Evolutionary conservation across 2,329 filamentous ascomycete genomes (phyloP).

Genomic region (Fusarium keratoplasticum): DNA sequence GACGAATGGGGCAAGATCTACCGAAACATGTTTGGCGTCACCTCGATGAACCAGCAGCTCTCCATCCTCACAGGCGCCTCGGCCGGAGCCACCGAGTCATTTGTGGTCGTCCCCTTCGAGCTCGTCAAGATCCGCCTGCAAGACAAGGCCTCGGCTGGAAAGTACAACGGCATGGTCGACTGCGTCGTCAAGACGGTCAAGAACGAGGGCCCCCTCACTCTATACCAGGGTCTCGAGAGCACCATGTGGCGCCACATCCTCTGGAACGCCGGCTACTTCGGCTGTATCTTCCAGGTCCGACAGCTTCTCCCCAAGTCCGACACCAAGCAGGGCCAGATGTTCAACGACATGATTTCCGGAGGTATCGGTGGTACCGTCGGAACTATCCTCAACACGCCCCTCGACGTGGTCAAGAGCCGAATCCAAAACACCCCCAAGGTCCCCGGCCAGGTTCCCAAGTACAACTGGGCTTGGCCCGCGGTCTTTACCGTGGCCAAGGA

Average conservation of each 20-base stretch:
- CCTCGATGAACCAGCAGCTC: constrained; percentile 91
- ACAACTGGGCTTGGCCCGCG: constrained; percentile 97
- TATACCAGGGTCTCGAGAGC: constrained; percentile 97
- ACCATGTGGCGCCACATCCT: constrained; percentile 92
- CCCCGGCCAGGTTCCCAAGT: constrained; percentile 86
- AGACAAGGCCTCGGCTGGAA: constrained; percentile 91
- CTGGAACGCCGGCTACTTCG: constrained; percentile 98
- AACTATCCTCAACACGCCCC: constrained; percentile 92
- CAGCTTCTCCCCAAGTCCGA: constrained; percentile 83
- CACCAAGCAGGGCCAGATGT: constrained; percentile 83
- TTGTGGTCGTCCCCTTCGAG: constrained; percentile 98
- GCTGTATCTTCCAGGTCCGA: constrained; percentile 97
- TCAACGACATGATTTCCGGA: constrained; percentile 89
- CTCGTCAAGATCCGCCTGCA: constrained; percentile 98
- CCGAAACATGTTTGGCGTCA: constrained; percentile 83
- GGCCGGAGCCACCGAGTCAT: constrained; percentile 93
- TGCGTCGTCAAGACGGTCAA: constrained; percentile 84
- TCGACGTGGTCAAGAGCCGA: constrained; percentile 97
- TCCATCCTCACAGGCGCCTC: constrained; percentile 94
- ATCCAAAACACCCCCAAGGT: constrained; percentile 95
- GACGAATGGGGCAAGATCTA: constrained; percentile 98
- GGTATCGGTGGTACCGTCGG: constrained; percentile 87
- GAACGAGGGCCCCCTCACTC: constrained; percentile 83
- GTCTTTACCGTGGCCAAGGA: constrained; percentile 89
- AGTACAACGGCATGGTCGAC: constrained; percentile 86